Evolutionary conservation across 2,329 filamentous ascomycete species (phyloP).

Genomic region (Penicillium digitatum): DNA sequence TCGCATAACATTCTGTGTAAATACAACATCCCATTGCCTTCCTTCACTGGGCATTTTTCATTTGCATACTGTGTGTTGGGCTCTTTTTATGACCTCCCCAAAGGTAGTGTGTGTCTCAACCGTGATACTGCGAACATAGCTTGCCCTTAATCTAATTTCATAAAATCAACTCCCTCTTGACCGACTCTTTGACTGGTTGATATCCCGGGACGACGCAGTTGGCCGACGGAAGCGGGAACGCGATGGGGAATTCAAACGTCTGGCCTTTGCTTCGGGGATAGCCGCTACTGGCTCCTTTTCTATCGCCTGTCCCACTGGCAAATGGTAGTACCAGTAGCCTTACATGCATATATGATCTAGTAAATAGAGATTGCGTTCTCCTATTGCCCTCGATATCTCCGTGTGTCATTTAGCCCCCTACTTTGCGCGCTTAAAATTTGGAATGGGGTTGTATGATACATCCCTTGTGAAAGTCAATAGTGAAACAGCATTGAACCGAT

Average conservation of each 20-base stretch:
- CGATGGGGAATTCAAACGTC: constrained; percentile 15
- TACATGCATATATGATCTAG: no score
- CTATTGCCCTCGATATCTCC: background rate
- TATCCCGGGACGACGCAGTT: constrained; percentile 20
- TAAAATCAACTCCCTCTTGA: constrained; percentile 32
- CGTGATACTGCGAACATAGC: constrained; percentile 25
- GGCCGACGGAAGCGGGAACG: constrained; percentile 26
- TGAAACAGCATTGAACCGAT: background rate
- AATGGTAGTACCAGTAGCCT: no score
- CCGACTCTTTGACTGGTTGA: constrained; percentile 34
- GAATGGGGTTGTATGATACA: no score
- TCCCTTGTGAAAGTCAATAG: background rate
- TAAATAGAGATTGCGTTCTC: background rate
- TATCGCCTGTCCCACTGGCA: background rate
- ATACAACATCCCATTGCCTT: background rate
- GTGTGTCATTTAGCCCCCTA: background rate
- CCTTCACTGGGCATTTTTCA: background rate
- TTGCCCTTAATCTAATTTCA: background rate
- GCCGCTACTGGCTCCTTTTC: background rate
- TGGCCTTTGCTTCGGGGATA: constrained; percentile 8
- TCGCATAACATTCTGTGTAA: background rate
- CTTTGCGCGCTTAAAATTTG: no score
- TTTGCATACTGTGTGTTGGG: background rate
- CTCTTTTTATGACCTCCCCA: constrained; percentile 12
- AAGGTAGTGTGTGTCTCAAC: constrained; percentile 38